Evolutionary conservation across 768 basidiomycete species (phyloP).

Genomic region (Agrocybe chaxingu): DNA sequence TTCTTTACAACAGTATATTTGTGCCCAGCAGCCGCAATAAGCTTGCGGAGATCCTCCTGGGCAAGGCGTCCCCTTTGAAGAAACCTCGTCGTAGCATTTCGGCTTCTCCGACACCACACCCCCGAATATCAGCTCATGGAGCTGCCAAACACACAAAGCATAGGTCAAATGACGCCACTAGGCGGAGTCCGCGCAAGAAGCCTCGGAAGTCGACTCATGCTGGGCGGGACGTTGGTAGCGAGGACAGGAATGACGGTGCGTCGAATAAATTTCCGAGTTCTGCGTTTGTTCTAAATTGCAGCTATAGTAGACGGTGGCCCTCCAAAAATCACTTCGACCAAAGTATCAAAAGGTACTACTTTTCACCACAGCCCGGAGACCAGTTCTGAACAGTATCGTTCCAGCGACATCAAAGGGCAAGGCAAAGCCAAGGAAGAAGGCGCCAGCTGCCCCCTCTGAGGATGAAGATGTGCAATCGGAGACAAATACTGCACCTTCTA

Average conservation of each 20-base stretch:
- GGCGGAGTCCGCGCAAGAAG: slow-evolving; percentile 5
- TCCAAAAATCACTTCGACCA: too few species aligned
- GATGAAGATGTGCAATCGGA: too few species aligned
- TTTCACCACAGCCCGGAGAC: too few species aligned
- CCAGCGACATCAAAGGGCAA: too few species aligned
- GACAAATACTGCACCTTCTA: too few species aligned
- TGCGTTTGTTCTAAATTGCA: neutral
- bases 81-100: slow-evolving; percentile 24
- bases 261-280: neutral
- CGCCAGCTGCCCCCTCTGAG: too few species aligned
- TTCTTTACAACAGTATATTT: slow-evolving; percentile 40
- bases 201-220: neutral
- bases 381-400: too few species aligned
- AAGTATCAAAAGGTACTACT: too few species aligned
- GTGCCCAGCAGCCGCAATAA: slow-evolving; percentile 47
- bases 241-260: neutral
- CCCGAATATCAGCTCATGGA: slow-evolving; percentile 1
- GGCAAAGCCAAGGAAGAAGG: too few species aligned
- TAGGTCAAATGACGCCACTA: neutral
- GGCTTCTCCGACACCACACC: slow-evolving; percentile 23
- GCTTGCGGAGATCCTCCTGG: slow-evolving; percentile 51
- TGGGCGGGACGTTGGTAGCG: neutral
- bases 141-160: slow-evolving; percentile 2
- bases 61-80: slow-evolving; percentile 32
- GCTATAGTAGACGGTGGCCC: too few species aligned